These are phyloP conservation scores for Stemphylium vesicarium DNA, from an alignment of 2,329 filamentous ascomycete species.

Conservation along the genomic window DNA sequence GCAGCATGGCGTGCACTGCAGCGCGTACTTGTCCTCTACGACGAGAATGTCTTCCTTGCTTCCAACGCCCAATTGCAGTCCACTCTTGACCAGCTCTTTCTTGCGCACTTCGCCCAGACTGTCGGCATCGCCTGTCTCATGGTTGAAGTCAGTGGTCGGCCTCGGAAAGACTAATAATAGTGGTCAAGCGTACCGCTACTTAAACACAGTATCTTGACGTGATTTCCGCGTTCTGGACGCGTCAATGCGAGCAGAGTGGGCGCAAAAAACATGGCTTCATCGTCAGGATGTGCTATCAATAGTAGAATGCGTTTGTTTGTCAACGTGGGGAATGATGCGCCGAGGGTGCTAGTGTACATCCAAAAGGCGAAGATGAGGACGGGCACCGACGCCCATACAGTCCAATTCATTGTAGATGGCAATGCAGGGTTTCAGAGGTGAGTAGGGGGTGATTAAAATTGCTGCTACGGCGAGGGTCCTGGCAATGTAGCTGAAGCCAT, in stretches of 20 bases:
- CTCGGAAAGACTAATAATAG: not conserved
- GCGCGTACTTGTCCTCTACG: constrained; percentile 74
- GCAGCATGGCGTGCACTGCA: constrained; percentile 6
- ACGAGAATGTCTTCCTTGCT: constrained; percentile 81
- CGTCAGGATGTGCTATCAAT: constrained; percentile 95
- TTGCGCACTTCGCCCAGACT: constrained; percentile 84
- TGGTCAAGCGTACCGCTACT: constrained; percentile 69
- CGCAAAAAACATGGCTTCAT: constrained; percentile 99
- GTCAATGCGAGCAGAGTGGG: constrained; percentile 87
- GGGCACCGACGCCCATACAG: constrained; percentile 50
- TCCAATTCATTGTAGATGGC: constrained; percentile 48
- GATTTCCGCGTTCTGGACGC: constrained; percentile 78
- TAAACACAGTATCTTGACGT: constrained; percentile 91
- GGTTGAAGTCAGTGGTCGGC: constrained; percentile 10
- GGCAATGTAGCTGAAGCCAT: constrained; percentile 1
- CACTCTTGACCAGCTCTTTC: constrained; percentile 83
- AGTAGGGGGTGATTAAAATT: not conserved
- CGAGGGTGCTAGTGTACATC: constrained; percentile 56
- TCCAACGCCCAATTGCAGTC: constrained; percentile 74
- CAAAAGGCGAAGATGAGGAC: constrained; percentile 53
- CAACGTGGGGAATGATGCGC: constrained; percentile 66
- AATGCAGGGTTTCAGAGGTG: not conserved
- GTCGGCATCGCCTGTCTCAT: constrained; percentile 73
- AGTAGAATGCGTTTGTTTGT: constrained; percentile 86
- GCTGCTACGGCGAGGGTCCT: not conserved